A percentile compares a stretch with the other conserved stretches of the same genome.
Evolutionary conservation across 2,329 filamentous ascomycete genomes (phyloP).

Genomic region (Aspergillus sclerotialis): DNA sequence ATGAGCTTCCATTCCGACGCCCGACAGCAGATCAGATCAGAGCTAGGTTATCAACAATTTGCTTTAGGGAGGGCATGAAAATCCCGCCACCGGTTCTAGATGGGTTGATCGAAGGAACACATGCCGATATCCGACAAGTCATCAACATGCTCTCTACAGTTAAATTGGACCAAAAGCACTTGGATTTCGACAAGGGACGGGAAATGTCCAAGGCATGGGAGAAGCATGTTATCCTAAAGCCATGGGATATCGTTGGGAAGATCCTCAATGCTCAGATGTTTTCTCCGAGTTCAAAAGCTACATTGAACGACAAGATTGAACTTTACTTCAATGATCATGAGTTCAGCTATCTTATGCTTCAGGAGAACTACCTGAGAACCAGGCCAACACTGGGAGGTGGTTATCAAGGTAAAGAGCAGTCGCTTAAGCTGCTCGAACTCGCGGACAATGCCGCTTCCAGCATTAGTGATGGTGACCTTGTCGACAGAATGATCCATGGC

Average conservation of each 20-base stretch:
- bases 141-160: conserved; percentile 98
- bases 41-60: conserved; percentile 89
- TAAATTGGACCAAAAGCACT: conserved; percentile 73
- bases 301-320: conserved; percentile 95
- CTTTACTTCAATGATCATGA: conserved; percentile 99
- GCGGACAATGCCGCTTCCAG: conserved; percentile 84
- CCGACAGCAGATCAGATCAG: conserved; percentile 88
- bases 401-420: conserved; percentile 61
- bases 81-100: conserved; percentile 78
- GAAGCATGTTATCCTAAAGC: conserved; percentile 93
- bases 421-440: conserved; percentile 77
- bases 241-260: conserved; percentile 95
- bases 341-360: conserved; percentile 94
- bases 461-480: conserved; percentile 93
- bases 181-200: conserved; percentile 82
- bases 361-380: conserved; percentile 91
- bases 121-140: conserved; percentile 93
- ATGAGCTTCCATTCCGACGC: conserved; percentile 78
- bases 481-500: conserved; percentile 97
- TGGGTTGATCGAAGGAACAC: conserved; percentile 88
- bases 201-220: conserved; percentile 97
- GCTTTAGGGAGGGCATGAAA: conserved; percentile 82
- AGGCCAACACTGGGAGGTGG: conserved; percentile 61
- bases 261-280: conserved; percentile 86
- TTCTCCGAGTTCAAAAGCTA: conserved; percentile 70